Base-by-base conservation (phyloP, 2,329 filamentous ascomycete genomes). In the Sporothrix inflata region DNA sequence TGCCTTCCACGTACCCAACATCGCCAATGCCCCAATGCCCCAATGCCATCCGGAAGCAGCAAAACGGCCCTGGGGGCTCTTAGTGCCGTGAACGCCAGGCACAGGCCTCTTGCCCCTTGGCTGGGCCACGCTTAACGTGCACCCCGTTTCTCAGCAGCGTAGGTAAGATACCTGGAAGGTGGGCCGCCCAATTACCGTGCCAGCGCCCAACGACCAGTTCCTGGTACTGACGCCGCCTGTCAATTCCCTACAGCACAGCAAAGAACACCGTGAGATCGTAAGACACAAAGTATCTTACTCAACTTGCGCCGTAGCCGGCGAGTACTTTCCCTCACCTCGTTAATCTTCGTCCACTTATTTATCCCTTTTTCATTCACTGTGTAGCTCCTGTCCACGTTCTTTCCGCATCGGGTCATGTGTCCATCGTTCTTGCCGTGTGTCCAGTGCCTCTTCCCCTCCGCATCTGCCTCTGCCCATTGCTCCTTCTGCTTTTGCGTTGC, bases 21-120 rank as follows among this genome's bases (percentile, higher is more conserved):
- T 57, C 53, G 53, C 53, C 53, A 57, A 57, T 12, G 5, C 38
- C 38, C n/a, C n/a, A n/a, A n/a, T n/a, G n/a, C n/a, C n/a, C 53
- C 53, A 57, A 57, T 12, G 5, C 38, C 38, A 24, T 27, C 38
- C 60, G 60, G 9, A 65, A 65, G 38, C 60, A 65, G 60, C 60
- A 65, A 65, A 12, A 63, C 21, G 45, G 21, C 60, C 60, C 57
- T 42, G 34, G n/a, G 38, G 42, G 8, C 3, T n/a, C 19, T 42
- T 63, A 63, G 57, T 42, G 60, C 9, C 38, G n/a, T 24, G 38
- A 16, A 21, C 38, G 60, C 60, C 60, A 45, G 38, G 60, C 60
- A 45, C 60, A 38, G 55, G 55, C 55, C 38, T 27, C 60, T 65
- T 45, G 38, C 38, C 60, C 60, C 21, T 65, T 63, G 60, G 60